These are phyloP conservation scores for Monosporozyma yasuniensis DNA, from an alignment of 805 yeast genomes.

Conservation along the genomic window DNA sequence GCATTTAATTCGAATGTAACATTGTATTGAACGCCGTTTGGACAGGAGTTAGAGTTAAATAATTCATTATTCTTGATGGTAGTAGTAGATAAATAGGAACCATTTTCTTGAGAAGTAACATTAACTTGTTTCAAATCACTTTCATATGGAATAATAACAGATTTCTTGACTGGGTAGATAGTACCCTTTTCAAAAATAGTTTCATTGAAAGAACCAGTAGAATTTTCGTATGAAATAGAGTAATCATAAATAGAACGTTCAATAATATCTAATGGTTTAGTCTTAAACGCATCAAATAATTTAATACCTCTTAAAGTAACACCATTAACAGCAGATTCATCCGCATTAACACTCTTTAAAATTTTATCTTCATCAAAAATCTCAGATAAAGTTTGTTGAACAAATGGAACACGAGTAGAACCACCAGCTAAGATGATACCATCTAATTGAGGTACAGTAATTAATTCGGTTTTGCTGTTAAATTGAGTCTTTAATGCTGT, in stretches of 20 bases:
- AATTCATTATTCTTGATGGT: slow-evolving; percentile 23
- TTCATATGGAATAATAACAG: slow-evolving; percentile 30
- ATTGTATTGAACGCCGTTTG: slow-evolving; percentile 29
- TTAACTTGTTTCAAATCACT: slow-evolving; percentile 26
- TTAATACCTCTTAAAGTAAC: slow-evolving; percentile 76
- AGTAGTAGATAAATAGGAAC: slow-evolving; percentile 11
- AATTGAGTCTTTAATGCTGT: slow-evolving; percentile 38
- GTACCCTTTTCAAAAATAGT: slow-evolving; percentile 44
- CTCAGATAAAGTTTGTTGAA: slow-evolving; percentile 51
- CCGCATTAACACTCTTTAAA: slow-evolving; percentile 85
- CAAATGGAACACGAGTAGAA: slow-evolving; percentile 79
- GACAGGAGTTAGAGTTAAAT: slow-evolving; percentile 33
- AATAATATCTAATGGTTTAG: slow-evolving; percentile 45
- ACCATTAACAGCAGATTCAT: slow-evolving; percentile 89
- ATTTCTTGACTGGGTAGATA: slow-evolving; percentile 22
- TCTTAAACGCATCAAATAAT: slow-evolving; percentile 57
- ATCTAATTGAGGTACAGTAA: slow-evolving; percentile 34
- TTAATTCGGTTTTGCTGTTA: slow-evolving; percentile 17
- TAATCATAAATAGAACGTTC: slow-evolving; percentile 49
- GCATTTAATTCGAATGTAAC: slow-evolving; percentile 39
- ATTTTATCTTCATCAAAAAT: slow-evolving; percentile 53
- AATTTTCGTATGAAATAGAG: slow-evolving; percentile 30
- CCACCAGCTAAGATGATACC: slow-evolving; percentile 87
- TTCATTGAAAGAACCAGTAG: slow-evolving; percentile 18
- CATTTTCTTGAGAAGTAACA: slow-evolving; percentile 29